Evolutionary conservation across 78 protist genomes (phyloP), one percentile per base, ranked within the genome.

Genomic region (Chrysochromulina parva): DNA sequence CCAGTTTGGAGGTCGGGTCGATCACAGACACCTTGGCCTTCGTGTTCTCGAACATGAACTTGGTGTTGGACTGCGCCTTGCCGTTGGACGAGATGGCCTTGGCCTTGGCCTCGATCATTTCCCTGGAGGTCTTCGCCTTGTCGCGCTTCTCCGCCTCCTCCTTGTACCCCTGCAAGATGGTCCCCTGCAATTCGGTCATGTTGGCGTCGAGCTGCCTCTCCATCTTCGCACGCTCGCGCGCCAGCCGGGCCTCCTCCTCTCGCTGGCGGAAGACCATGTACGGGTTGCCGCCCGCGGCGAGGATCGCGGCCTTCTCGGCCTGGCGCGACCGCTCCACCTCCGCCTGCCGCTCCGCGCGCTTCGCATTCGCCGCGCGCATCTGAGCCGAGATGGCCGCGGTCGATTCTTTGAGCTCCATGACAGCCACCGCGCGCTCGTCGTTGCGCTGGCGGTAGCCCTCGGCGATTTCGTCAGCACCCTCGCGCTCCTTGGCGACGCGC

Each of bases 201-300:
- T 82, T n/a, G 28, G 88, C 47, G 11, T 5, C 9, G 2, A 57
- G 52, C 54, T 6, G 20, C n/a, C 14, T 55, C 52, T 58, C 48
- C 57, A 48, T 26, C 88, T n/a, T 17, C 38, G 1, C 71, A 19
- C 24, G 52, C 69, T 57, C 88, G 48, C 26, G 7, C 6, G 0
- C 71, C 54, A 5, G 9, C 19, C 66, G 66, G 57, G 57, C 69
- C 57, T 4, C 53, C 88, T 82, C 73, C 22, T 14, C 48, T 9
- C 88, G 88, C 55, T 28, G 71, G 26, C 88, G 88, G 6, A 58
- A 50, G 24, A 87, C 81, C 47, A 52, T 38, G 90, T 87, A 66
- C n/a, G 90, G 90, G 69, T 87, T 87, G 58, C 90, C 90, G 14
- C 90, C 90, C 9, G 5, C 10, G 16, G 55, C 80, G 38, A 87